phyloP scores from a whole-genome alignment of 2,329 filamentous ascomycete species.

The Cephalotrichum gorgonifer region DNA sequence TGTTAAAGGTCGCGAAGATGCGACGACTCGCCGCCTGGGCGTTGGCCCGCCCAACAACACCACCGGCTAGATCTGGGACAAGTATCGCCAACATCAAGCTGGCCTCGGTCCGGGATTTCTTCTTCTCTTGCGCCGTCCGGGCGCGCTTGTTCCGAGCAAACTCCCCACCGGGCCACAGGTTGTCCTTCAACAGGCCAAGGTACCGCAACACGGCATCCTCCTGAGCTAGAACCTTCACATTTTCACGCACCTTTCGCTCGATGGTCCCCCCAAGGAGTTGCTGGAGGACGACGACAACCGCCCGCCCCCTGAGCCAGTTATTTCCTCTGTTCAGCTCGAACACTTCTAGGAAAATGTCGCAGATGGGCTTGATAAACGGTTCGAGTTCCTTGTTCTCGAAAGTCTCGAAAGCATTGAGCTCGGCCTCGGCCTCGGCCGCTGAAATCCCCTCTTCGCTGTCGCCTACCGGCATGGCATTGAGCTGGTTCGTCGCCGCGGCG shows the following conservation, averaged over 20 bases:
- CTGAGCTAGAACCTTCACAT: slow-evolving; percentile 59
- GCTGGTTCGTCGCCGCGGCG: slow-evolving; percentile 59
- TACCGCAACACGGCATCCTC: slow-evolving; percentile 74
- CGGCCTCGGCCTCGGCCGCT: slow-evolving; percentile 77
- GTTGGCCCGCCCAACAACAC: slow-evolving; percentile 86
- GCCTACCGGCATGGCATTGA: slow-evolving; percentile 43
- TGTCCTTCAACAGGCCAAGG: slow-evolving; percentile 60
- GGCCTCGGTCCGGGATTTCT: slow-evolving; percentile 74
- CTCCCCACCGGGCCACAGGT: slow-evolving; percentile 70
- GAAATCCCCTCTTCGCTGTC: slow-evolving; percentile 37
- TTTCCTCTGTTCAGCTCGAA: slow-evolving; percentile 93
- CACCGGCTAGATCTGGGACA: slow-evolving; percentile 81
- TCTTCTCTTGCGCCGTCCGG: slow-evolving; percentile 63
- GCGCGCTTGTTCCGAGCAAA: slow-evolving; percentile 37
- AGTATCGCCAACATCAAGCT: slow-evolving; percentile 81
- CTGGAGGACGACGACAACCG: slow-evolving; percentile 91
- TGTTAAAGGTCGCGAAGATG: slow-evolving; percentile 86
- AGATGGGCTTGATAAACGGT: slow-evolving; percentile 97
- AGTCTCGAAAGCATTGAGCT: slow-evolving; percentile 86
- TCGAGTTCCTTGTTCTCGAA: slow-evolving; percentile 73
- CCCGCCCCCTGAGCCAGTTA: slow-evolving; percentile 92
- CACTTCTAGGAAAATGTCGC: slow-evolving; percentile 90
- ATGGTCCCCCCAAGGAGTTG: slow-evolving; percentile 93
- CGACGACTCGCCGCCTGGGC: slow-evolving; percentile 82
- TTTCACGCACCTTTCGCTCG: slow-evolving; percentile 87